Conservation (phyloP, 2,329 filamentous ascomycete species). For the Colletotrichum lupini region DNA sequence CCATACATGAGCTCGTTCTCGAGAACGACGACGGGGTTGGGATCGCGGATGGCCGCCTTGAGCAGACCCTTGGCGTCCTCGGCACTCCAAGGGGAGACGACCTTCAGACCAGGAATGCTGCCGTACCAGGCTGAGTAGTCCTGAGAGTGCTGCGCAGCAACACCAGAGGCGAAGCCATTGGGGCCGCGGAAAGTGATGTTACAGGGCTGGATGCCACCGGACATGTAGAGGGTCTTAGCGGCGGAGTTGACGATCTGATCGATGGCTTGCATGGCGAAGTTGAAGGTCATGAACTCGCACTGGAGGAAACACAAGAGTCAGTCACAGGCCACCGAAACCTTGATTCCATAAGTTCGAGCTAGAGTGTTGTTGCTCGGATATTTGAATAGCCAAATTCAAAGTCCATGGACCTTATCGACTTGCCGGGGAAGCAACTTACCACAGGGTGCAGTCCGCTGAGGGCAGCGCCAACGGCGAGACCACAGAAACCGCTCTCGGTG, state of each 20-base stretch:
- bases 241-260: slow-evolving; percentile 99
- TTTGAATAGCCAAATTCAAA: background rate
- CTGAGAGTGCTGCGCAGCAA: slow-evolving; percentile 97
- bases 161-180: slow-evolving; percentile 97
- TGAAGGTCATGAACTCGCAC: slow-evolving; percentile 99
- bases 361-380: background rate
- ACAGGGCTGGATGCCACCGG: slow-evolving; percentile 98
- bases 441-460: slow-evolving; percentile 94
- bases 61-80: slow-evolving; percentile 98
- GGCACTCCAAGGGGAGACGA: slow-evolving; percentile 93
- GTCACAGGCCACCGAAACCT: no score
- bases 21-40: slow-evolving; percentile 93
- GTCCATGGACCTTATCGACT: background rate
- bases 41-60: slow-evolving; percentile 97
- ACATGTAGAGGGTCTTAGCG: slow-evolving; percentile 99
- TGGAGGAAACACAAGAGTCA: slow-evolving; percentile 47
- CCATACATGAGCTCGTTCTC: slow-evolving; percentile 95
- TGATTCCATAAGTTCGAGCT: no score
- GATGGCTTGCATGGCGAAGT: slow-evolving; percentile 99
- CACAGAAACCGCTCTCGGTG: slow-evolving; percentile 95
- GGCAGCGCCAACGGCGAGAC: slow-evolving; percentile 93
- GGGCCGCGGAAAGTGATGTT: slow-evolving; percentile 99
- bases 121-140: slow-evolving; percentile 99
- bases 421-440: slow-evolving; percentile 65
- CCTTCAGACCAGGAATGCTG: slow-evolving; percentile 96